Evolutionary conservation across 139 green algal genomes (phyloP).

Genomic region (Pseudopediastrum boryanum): DNA sequence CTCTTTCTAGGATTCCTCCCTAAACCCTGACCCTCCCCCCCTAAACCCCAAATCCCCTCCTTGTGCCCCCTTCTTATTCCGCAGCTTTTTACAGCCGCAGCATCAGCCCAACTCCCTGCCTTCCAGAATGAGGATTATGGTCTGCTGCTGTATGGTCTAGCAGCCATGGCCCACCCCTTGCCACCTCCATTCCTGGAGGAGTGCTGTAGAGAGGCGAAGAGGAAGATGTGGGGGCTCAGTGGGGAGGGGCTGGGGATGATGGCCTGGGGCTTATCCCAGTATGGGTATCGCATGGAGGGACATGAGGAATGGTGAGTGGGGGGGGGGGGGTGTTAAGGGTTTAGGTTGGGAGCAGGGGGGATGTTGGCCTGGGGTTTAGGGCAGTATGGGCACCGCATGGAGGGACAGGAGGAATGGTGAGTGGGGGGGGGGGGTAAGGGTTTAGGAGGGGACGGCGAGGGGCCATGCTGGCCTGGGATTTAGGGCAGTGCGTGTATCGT

Average conservation of each 20-base stretch:
- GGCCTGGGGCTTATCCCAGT: constrained; percentile 43
- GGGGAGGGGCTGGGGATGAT: constrained; percentile 44
- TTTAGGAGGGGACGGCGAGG: constrained; percentile 35
- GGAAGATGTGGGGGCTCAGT: constrained; percentile 20
- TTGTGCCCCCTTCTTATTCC: too few species aligned
- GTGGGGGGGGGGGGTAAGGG: constrained; percentile 1
- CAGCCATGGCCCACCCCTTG: constrained; percentile 42
- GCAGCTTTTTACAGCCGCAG: constrained; percentile 38
- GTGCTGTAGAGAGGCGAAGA: constrained; percentile 13
- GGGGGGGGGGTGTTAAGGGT: too few species aligned
- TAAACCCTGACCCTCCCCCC: too few species aligned
- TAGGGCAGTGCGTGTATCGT: constrained; percentile 31
- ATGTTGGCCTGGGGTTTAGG: constrained; percentile 45
- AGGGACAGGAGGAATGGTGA: constrained; percentile 5
- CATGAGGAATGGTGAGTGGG: constrained; percentile 7
- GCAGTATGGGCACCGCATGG: constrained; percentile 28
- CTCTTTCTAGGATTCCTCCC: too few species aligned
- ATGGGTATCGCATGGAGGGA: constrained; percentile 15
- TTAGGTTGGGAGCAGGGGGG: constrained; percentile 34
- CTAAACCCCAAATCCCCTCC: too few species aligned
- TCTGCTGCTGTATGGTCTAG: constrained; percentile 45
- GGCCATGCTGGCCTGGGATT: constrained; percentile 43
- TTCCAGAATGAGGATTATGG: constrained; percentile 45
- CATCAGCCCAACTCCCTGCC: constrained; percentile 29
- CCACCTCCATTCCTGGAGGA: constrained; percentile 9